Base-by-base conservation (phyloP, 441 rosid genomes). In the Gossypium gossypioides region DNA sequence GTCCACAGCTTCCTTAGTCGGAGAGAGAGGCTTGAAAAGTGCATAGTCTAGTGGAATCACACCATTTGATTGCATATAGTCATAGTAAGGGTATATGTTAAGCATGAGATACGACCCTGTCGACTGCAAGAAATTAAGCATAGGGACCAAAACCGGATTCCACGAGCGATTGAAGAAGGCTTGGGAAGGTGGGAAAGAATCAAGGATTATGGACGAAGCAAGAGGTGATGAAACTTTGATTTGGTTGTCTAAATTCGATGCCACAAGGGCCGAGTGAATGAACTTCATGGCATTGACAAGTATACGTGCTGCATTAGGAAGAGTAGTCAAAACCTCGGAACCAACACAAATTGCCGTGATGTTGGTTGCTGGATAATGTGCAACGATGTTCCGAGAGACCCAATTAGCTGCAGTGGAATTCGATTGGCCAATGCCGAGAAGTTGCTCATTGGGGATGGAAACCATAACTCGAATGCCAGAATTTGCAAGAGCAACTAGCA, bases 21-120 rank as follows among this genome's bases (percentile, higher is more conserved):
- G 61, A 56, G 61, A 22, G 5, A 56, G 61, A 56, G 61, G 61
- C 61, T 56, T 56, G 15, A 56, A 56, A 22, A 56, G 61, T 21
- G 61, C 61, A 56, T 56, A 56, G 61, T 56, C 61, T 9, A 56
- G 61, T 9, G 61, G 61, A 56, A 56, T 56, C 61, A 56, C 61
- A 10, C 61, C 61, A 56, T 56, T 56, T 10, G 83, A 78, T 68
- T 72, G 77, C 81, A 83, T 79, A 65, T 80, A 83, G 51, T 80
- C 86, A 25, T 83, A 83, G 74, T 83, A 83, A 55, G 86, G 86
- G 56, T 83, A 80, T 54, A 83, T 72, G 42, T 83, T 83, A 61
- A 83, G 78, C 84, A 80, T 83, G 60, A 82, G 74, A 58, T 24
- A 76, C 8, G 85, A 82, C 9, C 71, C 73, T 0, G 82, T 64